Base-by-base conservation (phyloP, 129 eudicot species). In the Escallonia herrerae region DNA sequence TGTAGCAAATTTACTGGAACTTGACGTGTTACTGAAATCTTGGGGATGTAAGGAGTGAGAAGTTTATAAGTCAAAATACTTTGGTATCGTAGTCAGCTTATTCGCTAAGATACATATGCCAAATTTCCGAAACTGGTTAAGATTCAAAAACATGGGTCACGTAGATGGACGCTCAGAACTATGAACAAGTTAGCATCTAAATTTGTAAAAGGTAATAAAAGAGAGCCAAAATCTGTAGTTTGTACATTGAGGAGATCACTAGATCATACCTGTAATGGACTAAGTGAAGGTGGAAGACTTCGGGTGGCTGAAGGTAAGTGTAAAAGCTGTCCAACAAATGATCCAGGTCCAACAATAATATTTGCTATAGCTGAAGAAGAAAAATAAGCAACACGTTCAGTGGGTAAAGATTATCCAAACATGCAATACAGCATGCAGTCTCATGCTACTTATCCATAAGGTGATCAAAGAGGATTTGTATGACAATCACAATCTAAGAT, bases 211-310 rank as follows among this genome's bases (percentile, higher is more conserved):
- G 33, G 33, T 0, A 22, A 22, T 22, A 22, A 22, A 22, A 22
- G 33, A 22, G 33, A 22, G 33, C 33, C 33, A 22, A 22, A 22
- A 22, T 22, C 33, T 22, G 33, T 4, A 62, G 14, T 15, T 44
- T 60, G 14, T 43, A 58, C 48, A 41, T 68, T 58, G 67, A 63
- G 43, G 58, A 46, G 42, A 56, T 64, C 40, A 55, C 43, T 42
- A 41, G 8, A 41, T 37, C 15, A 43, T 83, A 94, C 99, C 95
- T 94, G 99, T 71, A 89, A 70, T 44, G 94, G 84, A 67, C 93
- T 94, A 69, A 89, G 86, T 76, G 78, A 60, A 45, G 83, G 85
- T 22, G 83, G 73, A 60, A 72, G 66, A 64, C 53, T 62, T 58
- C 65, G 82, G 47, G 66, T n/a, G 61, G 73, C 58, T 60, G 83